phyloP scores from a whole-genome alignment of 2,329 filamentous ascomycete species.

The Venturia asperata region DNA sequence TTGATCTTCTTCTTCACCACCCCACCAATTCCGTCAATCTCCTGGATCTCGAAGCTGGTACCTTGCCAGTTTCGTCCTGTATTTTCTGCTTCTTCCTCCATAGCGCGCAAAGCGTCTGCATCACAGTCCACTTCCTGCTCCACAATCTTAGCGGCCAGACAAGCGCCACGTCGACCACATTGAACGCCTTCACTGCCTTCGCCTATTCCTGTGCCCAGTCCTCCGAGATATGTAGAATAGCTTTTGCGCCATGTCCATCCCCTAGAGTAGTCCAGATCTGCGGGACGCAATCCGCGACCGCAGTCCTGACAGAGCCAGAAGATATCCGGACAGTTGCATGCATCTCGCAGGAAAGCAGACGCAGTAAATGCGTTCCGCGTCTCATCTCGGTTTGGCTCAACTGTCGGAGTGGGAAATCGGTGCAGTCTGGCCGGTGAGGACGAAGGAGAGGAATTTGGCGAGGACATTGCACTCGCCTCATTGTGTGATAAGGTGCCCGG shows the following conservation, averaged over 20 bases:
- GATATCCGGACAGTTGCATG: constrained; percentile 52
- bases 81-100: constrained; percentile 29
- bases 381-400: neutral
- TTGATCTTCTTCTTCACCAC: constrained; percentile 84
- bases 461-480: constrained; percentile 23
- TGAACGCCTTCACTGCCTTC: constrained; percentile 83
- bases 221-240: constrained; percentile 71
- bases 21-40: constrained; percentile 86
- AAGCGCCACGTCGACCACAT: constrained; percentile 71
- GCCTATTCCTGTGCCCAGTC: constrained; percentile 78
- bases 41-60: constrained; percentile 75
- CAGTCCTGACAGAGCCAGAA: constrained; percentile 86
- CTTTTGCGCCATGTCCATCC: constrained; percentile 88
- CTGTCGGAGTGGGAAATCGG: constrained; percentile 15
- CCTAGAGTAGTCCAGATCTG: constrained; percentile 52
- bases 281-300: constrained; percentile 59
- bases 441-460: constrained; percentile 25
- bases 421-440: constrained; percentile 17
- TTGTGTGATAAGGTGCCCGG: constrained; percentile 23
- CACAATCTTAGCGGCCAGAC: constrained; percentile 67
- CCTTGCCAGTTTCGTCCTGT: constrained; percentile 42
- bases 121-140: constrained; percentile 83
- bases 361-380: constrained; percentile 34
- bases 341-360: constrained; percentile 46
- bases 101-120: constrained; percentile 53